These are phyloP conservation scores for Boletellus sp. DNA, from an alignment of 768 basidiomycete species.

Conservation along the genomic window DNA sequence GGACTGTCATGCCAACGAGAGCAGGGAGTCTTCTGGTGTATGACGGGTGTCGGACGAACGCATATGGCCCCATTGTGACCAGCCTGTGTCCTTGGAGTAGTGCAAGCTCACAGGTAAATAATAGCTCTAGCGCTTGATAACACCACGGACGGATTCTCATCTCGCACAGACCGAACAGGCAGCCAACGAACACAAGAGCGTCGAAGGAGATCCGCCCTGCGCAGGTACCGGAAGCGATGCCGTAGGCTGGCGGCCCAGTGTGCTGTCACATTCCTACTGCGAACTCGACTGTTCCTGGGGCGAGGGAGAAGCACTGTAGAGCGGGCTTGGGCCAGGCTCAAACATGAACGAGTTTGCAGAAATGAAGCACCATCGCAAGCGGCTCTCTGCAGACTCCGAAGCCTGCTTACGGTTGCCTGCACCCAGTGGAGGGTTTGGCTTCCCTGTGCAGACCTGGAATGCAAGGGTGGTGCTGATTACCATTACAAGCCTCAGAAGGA, in stretches of 20 bases:
- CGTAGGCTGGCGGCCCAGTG: not conserved
- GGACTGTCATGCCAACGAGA: constrained; percentile 5
- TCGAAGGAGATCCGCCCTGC: constrained; percentile 5
- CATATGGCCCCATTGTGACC: constrained; percentile 15
- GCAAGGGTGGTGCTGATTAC: not conserved
- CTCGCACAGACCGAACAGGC: constrained; percentile 23
- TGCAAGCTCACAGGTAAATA: constrained; percentile 41
- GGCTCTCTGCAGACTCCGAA: not conserved
- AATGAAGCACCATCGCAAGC: not conserved
- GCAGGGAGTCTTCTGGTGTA: constrained; percentile 7
- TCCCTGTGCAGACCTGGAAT: constrained; percentile 3
- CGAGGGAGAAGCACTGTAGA: constrained; percentile 1
- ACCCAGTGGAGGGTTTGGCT: constrained; percentile 6
- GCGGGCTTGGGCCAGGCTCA: not conserved
- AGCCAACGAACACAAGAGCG: not conserved
- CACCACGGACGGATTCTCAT: constrained; percentile 32
- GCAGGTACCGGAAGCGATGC: constrained; percentile 1
- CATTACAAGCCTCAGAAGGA: not conserved
- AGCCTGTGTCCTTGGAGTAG: constrained; percentile 4
- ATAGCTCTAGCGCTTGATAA: constrained; percentile 34
- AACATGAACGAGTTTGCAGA: not conserved
- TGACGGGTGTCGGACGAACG: constrained; percentile 10
- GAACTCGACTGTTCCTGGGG: constrained; percentile 2
- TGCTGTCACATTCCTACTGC: not conserved
- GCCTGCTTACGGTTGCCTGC: not conserved